Evolutionary conservation across 2,329 filamentous ascomycete species (phyloP), one percentile per base, ranked within the genome.

Genomic region (Onygenales sp.): DNA sequence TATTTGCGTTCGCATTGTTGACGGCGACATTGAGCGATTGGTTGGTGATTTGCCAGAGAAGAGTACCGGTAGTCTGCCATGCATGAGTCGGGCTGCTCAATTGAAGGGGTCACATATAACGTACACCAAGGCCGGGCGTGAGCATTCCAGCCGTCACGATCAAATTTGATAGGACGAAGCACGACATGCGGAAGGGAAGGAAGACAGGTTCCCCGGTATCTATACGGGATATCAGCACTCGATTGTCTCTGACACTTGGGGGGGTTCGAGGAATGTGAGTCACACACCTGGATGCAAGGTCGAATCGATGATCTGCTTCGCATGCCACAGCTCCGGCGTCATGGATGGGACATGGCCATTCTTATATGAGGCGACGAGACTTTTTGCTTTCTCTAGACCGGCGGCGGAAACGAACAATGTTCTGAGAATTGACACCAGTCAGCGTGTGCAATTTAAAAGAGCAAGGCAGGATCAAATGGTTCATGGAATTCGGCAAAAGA

Each of bases 11-110:
- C 66, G 92, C 88, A 68, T 84, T 90, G 79, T 98, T 98, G 78
- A 98, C 92, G 61, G 89, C 92, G 32, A 98, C 93, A 69, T 98
- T 98, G 63, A 98, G 85, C 10, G 91, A 96, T 75, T 98, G 93
- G 73, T 98, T 98, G 61, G 87, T 83, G 54, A 96, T 83, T 74
- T 98, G 93, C 93, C 93, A 98, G 60, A 86, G 85, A 39, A 97
- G 78, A 4, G 89, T 96, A 51, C 92, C 93, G 42, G 81, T 80
- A 44, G 86, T 95, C 79, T 87, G 59, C 6, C 51, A 32, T 21
- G n/a, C 48, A 13, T 52, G n/a, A 5, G 34, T 48, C 36, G 21
- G 10, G 10, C 10, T 9, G 21, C 10, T 27, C 37, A 33, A 17
- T 27, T 39, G n/a, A 14, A 52, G 52, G 4, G 32, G 11, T 51